These are phyloP conservation scores for Pythium chondricola DNA, from an alignment of 352 stramenopile species.

Conservation along the genomic window DNA sequence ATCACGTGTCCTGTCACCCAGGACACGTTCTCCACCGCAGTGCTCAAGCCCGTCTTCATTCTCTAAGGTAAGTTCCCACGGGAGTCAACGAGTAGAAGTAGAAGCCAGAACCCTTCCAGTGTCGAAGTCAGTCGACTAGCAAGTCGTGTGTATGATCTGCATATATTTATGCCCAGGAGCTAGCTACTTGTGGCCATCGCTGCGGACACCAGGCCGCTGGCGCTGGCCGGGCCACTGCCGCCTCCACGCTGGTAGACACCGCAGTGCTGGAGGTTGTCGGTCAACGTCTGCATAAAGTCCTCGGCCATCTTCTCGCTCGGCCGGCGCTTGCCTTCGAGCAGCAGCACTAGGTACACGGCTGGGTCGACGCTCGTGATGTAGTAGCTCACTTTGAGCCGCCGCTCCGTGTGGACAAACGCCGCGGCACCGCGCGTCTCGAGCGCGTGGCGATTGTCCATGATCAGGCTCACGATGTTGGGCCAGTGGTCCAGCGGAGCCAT, in stretches of 20 bases:
- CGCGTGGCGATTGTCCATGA: constrained; percentile 71
- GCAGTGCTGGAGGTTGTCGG: constrained; percentile 64
- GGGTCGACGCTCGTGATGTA: constrained; percentile 71
- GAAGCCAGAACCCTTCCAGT: too few relatives aligned
- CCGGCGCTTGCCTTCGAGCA: constrained; percentile 64
- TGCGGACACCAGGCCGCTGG: too few relatives aligned
- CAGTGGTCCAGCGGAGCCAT: constrained; percentile 65
- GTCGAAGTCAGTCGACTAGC: neutral
- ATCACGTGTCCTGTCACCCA: constrained; percentile 74
- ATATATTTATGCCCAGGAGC: neutral
- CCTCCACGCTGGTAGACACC: constrained; percentile 43
- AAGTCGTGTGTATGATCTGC: too few relatives aligned
- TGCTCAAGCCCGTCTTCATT: constrained; percentile 79
- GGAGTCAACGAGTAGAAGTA: neutral
- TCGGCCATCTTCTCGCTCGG: constrained; percentile 61
- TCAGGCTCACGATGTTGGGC: constrained; percentile 83
- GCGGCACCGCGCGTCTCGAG: constrained; percentile 22
- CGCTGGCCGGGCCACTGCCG: too few relatives aligned
- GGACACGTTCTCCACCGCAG: constrained; percentile 46
- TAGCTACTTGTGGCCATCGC: too few relatives aligned
- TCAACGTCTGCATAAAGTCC: constrained; percentile 82
- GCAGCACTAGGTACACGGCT: constrained; percentile 64
- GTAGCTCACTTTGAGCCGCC: constrained; percentile 60
- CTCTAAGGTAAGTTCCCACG: constrained; percentile 25
- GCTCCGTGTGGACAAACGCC: constrained; percentile 55